phyloP scores from a whole-genome alignment of 2,329 filamentous ascomycete genomes.

The Trichothecium roseum region DNA sequence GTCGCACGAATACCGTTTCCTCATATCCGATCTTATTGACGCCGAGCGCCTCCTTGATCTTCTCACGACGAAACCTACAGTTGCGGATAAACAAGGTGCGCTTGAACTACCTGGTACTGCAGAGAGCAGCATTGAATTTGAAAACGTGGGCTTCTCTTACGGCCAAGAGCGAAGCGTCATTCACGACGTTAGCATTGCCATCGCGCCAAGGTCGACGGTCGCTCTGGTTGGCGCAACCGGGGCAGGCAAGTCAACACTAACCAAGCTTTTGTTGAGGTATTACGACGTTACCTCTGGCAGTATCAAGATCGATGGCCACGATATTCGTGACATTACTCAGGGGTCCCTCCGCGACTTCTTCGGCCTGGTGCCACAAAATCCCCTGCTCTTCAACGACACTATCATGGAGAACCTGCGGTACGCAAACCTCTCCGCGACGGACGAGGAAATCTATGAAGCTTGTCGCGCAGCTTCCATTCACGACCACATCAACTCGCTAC shows the following conservation, averaged over 20 bases:
- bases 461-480: conserved; percentile 54
- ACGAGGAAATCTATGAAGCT: conserved; percentile 48
- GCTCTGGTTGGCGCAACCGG: conserved; percentile 54
- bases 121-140: conserved; percentile 44
- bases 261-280: conserved; percentile 50
- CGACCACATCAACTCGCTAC: conserved; percentile 34
- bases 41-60: conserved; percentile 48
- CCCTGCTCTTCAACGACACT: conserved; percentile 52
- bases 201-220: conserved; percentile 41
- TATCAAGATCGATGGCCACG: conserved; percentile 48
- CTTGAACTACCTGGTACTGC: conserved; percentile 33
- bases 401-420: conserved; percentile 57
- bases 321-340: conserved; percentile 48
- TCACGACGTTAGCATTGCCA: conserved; percentile 34
- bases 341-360: conserved; percentile 46
- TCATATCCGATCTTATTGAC: conserved; percentile 30
- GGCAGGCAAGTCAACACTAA: conserved; percentile 50
- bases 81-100: conserved; percentile 41
- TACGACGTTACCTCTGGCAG: conserved; percentile 45
- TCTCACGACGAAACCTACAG: conserved; percentile 45
- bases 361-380: conserved; percentile 55
- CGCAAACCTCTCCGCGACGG: conserved; percentile 47
- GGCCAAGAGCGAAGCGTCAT: conserved; percentile 40
- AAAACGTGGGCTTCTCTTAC: conserved; percentile 43
- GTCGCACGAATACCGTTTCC: conserved; percentile 4